Evolutionary conservation across 2,329 filamentous ascomycete genomes (phyloP), one percentile per base, ranked within the genome.

Genomic region (Cladosporium sp.): DNA sequence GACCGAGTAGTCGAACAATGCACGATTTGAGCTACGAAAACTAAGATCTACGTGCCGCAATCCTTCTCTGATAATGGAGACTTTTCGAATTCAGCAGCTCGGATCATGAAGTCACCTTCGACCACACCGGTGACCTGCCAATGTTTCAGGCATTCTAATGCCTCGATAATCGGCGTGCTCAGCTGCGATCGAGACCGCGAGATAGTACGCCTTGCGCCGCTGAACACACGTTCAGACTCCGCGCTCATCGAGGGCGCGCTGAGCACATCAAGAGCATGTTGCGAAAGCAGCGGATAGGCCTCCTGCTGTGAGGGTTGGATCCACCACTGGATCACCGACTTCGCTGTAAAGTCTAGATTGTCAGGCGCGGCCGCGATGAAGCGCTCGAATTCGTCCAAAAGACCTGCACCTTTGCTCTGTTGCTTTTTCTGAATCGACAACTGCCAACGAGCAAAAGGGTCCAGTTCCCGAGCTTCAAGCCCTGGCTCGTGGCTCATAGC

Each of bases 1-100:
- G 4, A 12, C 3, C 2, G 4, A 2, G 4, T 32, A 2, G n/a
- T n/a, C 29, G 1, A n/a, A 3, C 2, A 11, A 1, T 3, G 8
- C 4, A 1, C 4, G 9, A 3, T 32, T 32, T 7, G 2, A 6
- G 27, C 7, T 30, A 30, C 12, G 7, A 12, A 30, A 30, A 30
- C 27, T 30, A 12, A 7, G 7, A 30, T 30, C 27, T 30, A 30
- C 7, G 27, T 30, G 27, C 27, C 12, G 27, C 7, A 30, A 12
- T 30, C 12, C 27, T 30, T 30, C 27, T 30, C 27, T 30, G 27
- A 7, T 12, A 30, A 30, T 6, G 11, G 4, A 2, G 8, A 1
- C 1, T 32, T n/a, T 32, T 7, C 29, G n/a, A 6, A 4, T 32
- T 32, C 29, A 11, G 29, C 2, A 32, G 8, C 9, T 32, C 4